Evolutionary conservation across 2,329 filamentous ascomycete species (phyloP).

Genomic region (Trichoderma sp.): DNA sequence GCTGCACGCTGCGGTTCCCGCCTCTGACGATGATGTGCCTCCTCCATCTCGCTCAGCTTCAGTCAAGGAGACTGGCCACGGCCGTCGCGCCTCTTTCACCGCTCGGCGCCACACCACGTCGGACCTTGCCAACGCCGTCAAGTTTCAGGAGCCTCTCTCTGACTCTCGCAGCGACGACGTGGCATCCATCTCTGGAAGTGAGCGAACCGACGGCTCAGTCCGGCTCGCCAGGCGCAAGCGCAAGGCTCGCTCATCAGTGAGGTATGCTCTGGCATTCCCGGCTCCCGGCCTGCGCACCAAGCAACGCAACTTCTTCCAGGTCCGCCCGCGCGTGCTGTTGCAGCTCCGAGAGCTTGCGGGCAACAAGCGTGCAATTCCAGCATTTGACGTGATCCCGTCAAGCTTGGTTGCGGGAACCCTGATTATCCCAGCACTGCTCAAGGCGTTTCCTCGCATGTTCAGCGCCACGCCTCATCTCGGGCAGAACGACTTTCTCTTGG

Average conservation of each 20-base stretch:
- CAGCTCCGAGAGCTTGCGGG: slow-evolving; percentile 69
- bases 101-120: slow-evolving; percentile 41
- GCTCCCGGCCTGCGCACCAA: slow-evolving; percentile 60
- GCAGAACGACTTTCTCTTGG: slow-evolving; percentile 69
- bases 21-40: slow-evolving; percentile 1
- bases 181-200: slow-evolving; percentile 48
- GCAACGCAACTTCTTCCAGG: slow-evolving; percentile 66
- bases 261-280: slow-evolving; percentile 69
- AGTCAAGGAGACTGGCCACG: slow-evolving; percentile 9
- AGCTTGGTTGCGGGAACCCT: slow-evolving; percentile 58
- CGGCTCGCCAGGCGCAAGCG: slow-evolving; percentile 49
- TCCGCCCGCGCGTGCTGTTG: slow-evolving; percentile 68
- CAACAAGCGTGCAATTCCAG: slow-evolving; percentile 63
- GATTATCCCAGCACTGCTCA: slow-evolving; percentile 61
- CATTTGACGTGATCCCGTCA: slow-evolving; percentile 73
- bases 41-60: slow-evolving; percentile 15
- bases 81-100: slow-evolving; percentile 21
- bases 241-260: slow-evolving; percentile 58
- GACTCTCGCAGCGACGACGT: slow-evolving; percentile 53
- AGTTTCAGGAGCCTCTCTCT: slow-evolving; percentile 47
- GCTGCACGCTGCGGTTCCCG: neutral
- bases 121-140: slow-evolving; percentile 45
- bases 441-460: slow-evolving; percentile 66
- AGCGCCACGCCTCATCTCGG: slow-evolving; percentile 65
- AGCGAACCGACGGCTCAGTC: slow-evolving; percentile 46